Percentiles rank a stretch among this genome's conserved stretches.
phyloP scores from a whole-genome alignment of 1,284 basidiomycete genomes.

The Leccinum fallax region DNA sequence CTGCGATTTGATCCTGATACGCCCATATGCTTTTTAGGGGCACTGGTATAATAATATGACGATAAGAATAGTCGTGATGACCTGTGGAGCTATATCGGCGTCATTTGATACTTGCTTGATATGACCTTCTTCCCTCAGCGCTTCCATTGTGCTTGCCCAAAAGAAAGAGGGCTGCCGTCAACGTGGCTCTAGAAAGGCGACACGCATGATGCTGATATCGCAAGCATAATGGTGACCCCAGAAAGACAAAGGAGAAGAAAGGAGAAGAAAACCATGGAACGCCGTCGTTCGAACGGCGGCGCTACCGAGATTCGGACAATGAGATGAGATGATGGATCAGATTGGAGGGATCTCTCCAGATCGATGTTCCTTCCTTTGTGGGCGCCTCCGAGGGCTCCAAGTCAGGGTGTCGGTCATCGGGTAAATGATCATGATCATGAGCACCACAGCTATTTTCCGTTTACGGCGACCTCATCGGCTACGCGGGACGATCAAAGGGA shows the following conservation, averaged over 20 bases:
- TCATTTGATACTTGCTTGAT: neutral
- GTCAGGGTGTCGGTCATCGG: neutral
- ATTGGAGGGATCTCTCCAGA: neutral
- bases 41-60: neutral
- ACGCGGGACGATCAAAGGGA: neutral
- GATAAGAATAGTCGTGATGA: neutral
- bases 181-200: neutral
- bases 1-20: too few species aligned
- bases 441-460: neutral
- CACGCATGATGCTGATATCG: neutral
- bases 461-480: neutral
- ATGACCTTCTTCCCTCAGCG: neutral
- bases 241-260: neutral
- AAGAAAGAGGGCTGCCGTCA: neutral
- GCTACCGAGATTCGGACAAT: neutral
- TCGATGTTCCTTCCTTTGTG: neutral
- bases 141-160: neutral
- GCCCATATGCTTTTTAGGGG: neutral
- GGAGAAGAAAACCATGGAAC: neutral
- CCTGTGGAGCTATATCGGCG: neutral
- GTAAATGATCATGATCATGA: neutral
- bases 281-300: neutral
- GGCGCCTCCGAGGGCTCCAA: neutral
- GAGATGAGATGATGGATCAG: neutral
- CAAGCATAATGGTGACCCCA: neutral